phyloP scores from a whole-genome alignment of 202 grass and related monocot genomes.

The Miscanthus sacchariflorus region DNA sequence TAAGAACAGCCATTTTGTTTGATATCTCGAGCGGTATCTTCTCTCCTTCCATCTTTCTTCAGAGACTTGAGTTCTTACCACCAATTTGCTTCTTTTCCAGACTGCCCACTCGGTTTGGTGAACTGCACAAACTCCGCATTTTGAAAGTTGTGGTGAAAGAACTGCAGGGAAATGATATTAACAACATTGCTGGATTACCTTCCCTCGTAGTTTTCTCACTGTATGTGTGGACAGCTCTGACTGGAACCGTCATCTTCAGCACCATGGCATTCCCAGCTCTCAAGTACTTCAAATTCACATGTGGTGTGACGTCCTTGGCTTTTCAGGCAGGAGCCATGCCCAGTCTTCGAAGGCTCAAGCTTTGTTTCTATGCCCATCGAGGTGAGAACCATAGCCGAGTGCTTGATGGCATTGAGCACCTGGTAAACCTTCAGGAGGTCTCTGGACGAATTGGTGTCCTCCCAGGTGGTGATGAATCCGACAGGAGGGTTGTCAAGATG shows the following conservation, averaged over 20 bases:
- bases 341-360: not conserved
- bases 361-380: not conserved
- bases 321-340: not conserved
- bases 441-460: not conserved
- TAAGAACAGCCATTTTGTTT: not conserved
- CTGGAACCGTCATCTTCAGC: not conserved
- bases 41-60: no score
- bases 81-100: no score
- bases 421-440: not conserved
- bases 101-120: no score
- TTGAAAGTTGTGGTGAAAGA: no score
- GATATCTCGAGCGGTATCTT: no score
- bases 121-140: no score
- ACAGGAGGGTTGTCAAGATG: not conserved
- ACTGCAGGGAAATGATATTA: not conserved
- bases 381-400: not conserved
- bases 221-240: not conserved
- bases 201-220: not conserved
- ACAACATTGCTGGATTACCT: not conserved
- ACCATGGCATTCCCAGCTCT: conserved; percentile 1
- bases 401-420: not conserved
- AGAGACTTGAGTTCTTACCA: no score
- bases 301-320: not conserved
- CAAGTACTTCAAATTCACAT: conserved; percentile 8
- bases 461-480: not conserved